A percentile compares a stretch with the other conserved stretches of the same genome.
phyloP scores from a whole-genome alignment of 2,329 filamentous ascomycete species.

The Akanthomyces uredinophilus region DNA sequence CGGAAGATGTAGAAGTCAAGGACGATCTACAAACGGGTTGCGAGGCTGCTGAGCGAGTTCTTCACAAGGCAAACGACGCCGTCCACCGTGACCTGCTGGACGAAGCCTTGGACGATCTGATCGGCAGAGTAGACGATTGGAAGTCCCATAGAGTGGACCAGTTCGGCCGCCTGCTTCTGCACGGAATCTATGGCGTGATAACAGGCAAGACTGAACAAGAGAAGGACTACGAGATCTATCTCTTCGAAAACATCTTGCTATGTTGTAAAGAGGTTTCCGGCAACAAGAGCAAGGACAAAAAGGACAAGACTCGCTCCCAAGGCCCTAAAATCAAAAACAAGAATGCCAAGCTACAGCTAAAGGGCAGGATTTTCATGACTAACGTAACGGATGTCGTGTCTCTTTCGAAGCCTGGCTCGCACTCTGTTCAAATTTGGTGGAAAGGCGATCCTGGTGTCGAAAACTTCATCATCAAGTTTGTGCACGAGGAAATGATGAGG shows the following conservation, averaged over 20 bases:
- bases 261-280: constrained; percentile 94
- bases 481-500: constrained; percentile 85
- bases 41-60: constrained; percentile 72
- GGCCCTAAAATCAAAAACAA: constrained; percentile 55
- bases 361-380: constrained; percentile 97
- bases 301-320: constrained; percentile 54
- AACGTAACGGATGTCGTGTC: constrained; percentile 95
- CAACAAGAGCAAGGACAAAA: constrained; percentile 77
- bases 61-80: constrained; percentile 82
- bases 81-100: constrained; percentile 82
- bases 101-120: constrained; percentile 78
- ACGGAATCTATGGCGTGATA: constrained; percentile 86
- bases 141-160: constrained; percentile 85
- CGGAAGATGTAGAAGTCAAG: constrained; percentile 65
- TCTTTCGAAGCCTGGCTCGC: constrained; percentile 80
- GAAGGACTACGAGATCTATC: constrained; percentile 97
- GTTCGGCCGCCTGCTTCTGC: constrained; percentile 84
- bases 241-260: constrained; percentile 90
- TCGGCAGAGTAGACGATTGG: constrained; percentile 88
- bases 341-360: constrained; percentile 83
- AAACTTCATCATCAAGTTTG: constrained; percentile 92
- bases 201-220: constrained; percentile 87
- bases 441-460: constrained; percentile 94
- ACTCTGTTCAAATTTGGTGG: constrained; percentile 97
- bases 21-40: constrained; percentile 72